Evolutionary conservation across 768 basidiomycete genomes (phyloP).

Genomic region (Termitomyces sp.): DNA sequence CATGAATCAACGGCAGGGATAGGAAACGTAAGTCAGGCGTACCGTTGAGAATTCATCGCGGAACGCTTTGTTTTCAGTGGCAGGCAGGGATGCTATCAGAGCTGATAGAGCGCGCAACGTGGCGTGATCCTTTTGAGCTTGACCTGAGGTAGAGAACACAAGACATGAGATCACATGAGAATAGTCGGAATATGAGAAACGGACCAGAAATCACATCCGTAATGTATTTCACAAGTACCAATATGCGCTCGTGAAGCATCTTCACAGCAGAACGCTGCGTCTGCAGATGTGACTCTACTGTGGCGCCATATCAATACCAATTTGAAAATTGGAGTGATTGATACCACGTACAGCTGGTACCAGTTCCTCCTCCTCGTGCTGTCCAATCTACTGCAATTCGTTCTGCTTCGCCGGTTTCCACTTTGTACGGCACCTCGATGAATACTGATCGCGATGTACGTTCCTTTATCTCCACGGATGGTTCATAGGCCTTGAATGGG

Average conservation of each 20-base stretch:
- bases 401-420: conserved; percentile 98
- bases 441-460: conserved; percentile 75
- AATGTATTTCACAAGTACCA: conserved; percentile 85
- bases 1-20: neutral
- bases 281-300: conserved; percentile 88
- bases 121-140: conserved; percentile 72
- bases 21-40: neutral
- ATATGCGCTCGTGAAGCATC: conserved; percentile 92
- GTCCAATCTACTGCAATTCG: conserved; percentile 98
- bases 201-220: conserved; percentile 69
- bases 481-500: conserved; percentile 93
- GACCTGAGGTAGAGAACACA: conserved; percentile 37
- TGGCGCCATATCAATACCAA: neutral
- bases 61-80: conserved; percentile 80
- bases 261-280: conserved; percentile 93
- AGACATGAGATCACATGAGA: conserved; percentile 9
- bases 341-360: conserved; percentile 64
- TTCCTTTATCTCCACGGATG: conserved; percentile 81
- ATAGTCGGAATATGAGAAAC: neutral
- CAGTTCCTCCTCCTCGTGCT: conserved; percentile 79
- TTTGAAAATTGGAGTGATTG: neutral
- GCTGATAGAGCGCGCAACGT: conserved; percentile 83
- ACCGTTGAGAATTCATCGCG: conserved; percentile 88
- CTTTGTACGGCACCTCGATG: conserved; percentile 79
- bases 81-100: conserved; percentile 83